Evolutionary conservation across 331 rosid species (phyloP).

Genomic region (Ulmus americana): DNA sequence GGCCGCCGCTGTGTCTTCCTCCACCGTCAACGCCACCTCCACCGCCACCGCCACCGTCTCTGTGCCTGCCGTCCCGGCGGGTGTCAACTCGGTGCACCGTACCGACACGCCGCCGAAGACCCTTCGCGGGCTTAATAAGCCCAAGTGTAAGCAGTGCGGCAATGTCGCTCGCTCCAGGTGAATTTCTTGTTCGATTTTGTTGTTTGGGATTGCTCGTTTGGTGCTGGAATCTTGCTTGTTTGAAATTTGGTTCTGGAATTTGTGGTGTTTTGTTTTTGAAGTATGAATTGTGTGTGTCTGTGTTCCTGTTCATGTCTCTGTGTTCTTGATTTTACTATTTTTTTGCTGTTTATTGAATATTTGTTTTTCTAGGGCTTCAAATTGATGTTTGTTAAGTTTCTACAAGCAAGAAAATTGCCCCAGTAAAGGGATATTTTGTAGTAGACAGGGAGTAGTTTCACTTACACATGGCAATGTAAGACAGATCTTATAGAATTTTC

Average conservation of each 20-base stretch:
- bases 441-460: too few relatives aligned
- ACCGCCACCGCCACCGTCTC: conserved; percentile 10
- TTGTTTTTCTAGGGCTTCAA: neutral
- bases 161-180: conserved; percentile 85
- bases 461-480: too few relatives aligned
- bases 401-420: neutral
- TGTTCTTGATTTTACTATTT: neutral
- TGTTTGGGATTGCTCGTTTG: neutral
- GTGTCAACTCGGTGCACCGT: conserved; percentile 29
- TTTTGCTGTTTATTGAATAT: neutral
- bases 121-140: conserved; percentile 90
- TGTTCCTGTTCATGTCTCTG: neutral
- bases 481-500: too few relatives aligned
- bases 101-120: conserved; percentile 68
- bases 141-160: conserved; percentile 70
- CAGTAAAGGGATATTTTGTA: neutral
- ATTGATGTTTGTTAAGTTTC: neutral
- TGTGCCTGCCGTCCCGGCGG: conserved; percentile 18
- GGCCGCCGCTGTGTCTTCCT: conserved; percentile 13
- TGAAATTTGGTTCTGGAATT: neutral
- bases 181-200: neutral
- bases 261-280: neutral
- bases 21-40: neutral
- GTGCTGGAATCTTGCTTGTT: conserved; percentile 9
- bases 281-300: neutral